phyloP scores from a whole-genome alignment of 768 basidiomycete species.

The Lactarius vividus region DNA sequence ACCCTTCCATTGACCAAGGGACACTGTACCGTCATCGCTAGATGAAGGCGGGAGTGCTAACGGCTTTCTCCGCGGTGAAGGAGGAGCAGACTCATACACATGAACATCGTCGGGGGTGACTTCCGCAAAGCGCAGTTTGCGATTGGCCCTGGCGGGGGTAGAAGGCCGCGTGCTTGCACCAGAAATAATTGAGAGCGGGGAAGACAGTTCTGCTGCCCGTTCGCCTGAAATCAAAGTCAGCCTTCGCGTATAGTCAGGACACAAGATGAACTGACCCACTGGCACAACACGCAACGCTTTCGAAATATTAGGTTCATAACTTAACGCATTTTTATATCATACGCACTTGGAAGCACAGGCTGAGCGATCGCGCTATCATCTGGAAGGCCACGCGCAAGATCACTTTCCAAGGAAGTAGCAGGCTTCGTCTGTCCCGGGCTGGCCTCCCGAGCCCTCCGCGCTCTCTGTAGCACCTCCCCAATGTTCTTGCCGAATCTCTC shows the following conservation, averaged over 20 bases:
- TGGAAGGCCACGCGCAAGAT: background rate
- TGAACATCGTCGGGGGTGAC: conserved; percentile 70
- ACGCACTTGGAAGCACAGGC: conserved; percentile 11
- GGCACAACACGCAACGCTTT: background rate
- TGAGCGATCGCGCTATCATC: background rate
- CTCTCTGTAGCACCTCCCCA: conserved; percentile 56
- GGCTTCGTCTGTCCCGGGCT: conserved; percentile 23
- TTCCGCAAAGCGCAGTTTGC: conserved; percentile 73
- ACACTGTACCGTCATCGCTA: conserved; percentile 37
- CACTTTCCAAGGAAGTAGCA: background rate
- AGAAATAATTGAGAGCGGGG: conserved; percentile 44
- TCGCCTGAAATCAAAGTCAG: conserved; percentile 1
- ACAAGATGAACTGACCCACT: background rate
- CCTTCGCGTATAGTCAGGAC: background rate
- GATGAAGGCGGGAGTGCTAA: conserved; percentile 58
- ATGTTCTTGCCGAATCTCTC: conserved; percentile 71
- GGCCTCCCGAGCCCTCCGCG: conserved; percentile 47
- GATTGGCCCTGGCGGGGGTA: conserved; percentile 41
- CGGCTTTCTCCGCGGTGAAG: conserved; percentile 61
- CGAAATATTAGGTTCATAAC: background rate
- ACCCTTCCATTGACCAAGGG: conserved; percentile 41
- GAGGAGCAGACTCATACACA: conserved; percentile 79
- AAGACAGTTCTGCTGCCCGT: conserved; percentile 10
- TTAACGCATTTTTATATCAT: background rate
- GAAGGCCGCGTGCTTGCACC: conserved; percentile 57